Conservation (phyloP, 352 stramenopile genomes). For the Phytophthora cryptogea region DNA sequence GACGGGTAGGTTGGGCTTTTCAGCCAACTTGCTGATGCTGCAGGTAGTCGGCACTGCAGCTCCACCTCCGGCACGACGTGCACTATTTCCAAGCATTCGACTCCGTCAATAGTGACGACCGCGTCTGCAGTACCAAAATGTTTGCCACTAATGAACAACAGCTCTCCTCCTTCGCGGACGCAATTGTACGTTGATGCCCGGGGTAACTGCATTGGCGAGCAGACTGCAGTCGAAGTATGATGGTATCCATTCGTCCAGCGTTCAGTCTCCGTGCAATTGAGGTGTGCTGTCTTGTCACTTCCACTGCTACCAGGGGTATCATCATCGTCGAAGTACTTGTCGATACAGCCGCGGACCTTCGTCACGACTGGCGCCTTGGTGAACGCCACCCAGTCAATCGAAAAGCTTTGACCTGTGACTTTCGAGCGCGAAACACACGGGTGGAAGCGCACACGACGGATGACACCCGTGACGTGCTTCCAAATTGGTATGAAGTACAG, state of each 20-base stretch:
- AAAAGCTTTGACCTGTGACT: slow-evolving; percentile 62
- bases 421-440: slow-evolving; percentile 42
- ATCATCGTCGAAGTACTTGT: slow-evolving; percentile 61
- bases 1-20: slow-evolving; percentile 47
- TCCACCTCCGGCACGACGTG: slow-evolving; percentile 61
- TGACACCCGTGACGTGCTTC: slow-evolving; percentile 56
- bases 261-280: slow-evolving; percentile 55
- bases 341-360: slow-evolving; percentile 81
- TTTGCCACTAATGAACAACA: slow-evolving; percentile 66
- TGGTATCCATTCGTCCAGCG: slow-evolving; percentile 57
- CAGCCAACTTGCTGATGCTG: slow-evolving; percentile 36
- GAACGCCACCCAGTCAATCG: slow-evolving; percentile 75
- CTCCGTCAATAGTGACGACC: slow-evolving; percentile 70
- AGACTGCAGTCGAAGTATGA: slow-evolving; percentile 39
- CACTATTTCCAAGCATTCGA: slow-evolving; percentile 69
- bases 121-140: slow-evolving; percentile 74
- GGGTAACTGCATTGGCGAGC: slow-evolving; percentile 51
- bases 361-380: slow-evolving; percentile 71
- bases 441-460: slow-evolving; percentile 67
- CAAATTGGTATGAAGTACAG: slow-evolving; percentile 72
- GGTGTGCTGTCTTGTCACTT: slow-evolving; percentile 17
- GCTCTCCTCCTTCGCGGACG: slow-evolving; percentile 51
- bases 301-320: slow-evolving; percentile 9
- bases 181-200: slow-evolving; percentile 81
- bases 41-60: slow-evolving; percentile 79